These are phyloP conservation scores for Orbilia javanica DNA, from an alignment of 2,329 filamentous ascomycete genomes.

Conservation along the genomic window DNA sequence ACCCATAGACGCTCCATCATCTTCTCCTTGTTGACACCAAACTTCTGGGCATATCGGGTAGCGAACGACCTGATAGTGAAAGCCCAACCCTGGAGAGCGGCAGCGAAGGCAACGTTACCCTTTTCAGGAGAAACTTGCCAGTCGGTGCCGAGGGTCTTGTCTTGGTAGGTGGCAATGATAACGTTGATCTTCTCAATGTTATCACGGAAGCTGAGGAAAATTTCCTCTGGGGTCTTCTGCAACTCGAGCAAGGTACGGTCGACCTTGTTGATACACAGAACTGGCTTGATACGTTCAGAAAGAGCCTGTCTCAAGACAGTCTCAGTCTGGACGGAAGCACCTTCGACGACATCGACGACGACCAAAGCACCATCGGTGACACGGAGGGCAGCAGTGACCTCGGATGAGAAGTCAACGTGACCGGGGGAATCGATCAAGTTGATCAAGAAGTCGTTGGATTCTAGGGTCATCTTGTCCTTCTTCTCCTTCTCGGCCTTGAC, in stretches of 20 bases:
- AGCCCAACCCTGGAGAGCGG: constrained; percentile 99
- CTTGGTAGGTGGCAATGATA: constrained; percentile 98
- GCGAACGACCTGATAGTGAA: constrained; percentile 99
- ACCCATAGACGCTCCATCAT: constrained; percentile 99
- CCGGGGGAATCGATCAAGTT: constrained; percentile 99
- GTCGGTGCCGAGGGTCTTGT: constrained; percentile 90
- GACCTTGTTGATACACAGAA: constrained; percentile 99
- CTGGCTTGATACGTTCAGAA: constrained; percentile 99
- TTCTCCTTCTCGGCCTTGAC: constrained; percentile 81
- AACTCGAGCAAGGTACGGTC: constrained; percentile 99
- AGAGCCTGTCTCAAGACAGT: constrained; percentile 99
- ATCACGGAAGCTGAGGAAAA: constrained; percentile 99
- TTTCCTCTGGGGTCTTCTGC: constrained; percentile 97
- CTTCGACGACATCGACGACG: constrained; percentile 99
- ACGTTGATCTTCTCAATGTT: constrained; percentile 99
- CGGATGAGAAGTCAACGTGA: constrained; percentile 99
- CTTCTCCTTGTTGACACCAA: constrained; percentile 99
- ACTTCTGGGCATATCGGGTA: constrained; percentile 97
- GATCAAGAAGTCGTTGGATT: constrained; percentile 96
- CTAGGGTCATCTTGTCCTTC: constrained; percentile 70
- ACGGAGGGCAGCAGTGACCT: constrained; percentile 99
- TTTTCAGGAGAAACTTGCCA: constrained; percentile 98
- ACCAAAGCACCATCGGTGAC: constrained; percentile 99
- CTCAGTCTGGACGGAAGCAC: constrained; percentile 99
- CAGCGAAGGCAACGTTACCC: constrained; percentile 98